Base-by-base conservation (phyloP, 495 filamentous ascomycete species). In the Clohesyomyces aquaticus region DNA sequence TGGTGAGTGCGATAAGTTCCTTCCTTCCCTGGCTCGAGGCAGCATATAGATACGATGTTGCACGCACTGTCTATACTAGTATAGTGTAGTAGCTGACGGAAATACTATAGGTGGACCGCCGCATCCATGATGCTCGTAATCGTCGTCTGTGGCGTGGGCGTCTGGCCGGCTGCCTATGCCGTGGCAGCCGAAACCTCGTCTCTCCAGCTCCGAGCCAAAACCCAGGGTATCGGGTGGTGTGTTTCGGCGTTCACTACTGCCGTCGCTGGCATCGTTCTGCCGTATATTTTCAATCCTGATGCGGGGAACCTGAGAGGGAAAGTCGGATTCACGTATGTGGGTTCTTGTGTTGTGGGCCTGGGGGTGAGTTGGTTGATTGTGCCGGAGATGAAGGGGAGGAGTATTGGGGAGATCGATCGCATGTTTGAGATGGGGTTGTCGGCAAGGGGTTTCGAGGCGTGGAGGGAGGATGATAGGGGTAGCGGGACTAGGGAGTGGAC, bases 251-350 rank as follows among this genome's bases (percentile, higher is more conserved):
- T 59, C 29, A 43, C 27, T 26, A 52, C 49, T 14, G 57, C 63
- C 1, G 28, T 28, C 21, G 29, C 56, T 22, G 57, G 57, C 23
- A 48, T 67, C 46, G 53, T 53, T 11, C 58, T 67, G 9, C 65
- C 65, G 18, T 67, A 67, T 46, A 47, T 67, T 14, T 67, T 67
- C 59, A 67, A 67, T 32, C 65, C 65, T 1, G 65, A 67, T 49
- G 26, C 25, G 10, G 65, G 59, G 4, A 59, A 67, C 38, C 32
- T 67, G 29, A 32, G 59, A 14, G 65, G 59, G 0, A 67, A 67
- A 47, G 46, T 63, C 12, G 65, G 65, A 4, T 67, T 63, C 45
- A 63, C 55, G 18, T 67, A 59, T 49, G 65, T 48, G 0, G 59
- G 28, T 2, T n/a, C 41, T 8, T 67, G 59, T 55, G 1, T 55